Percentiles rank a stretch among this genome's conserved stretches.
Conservation (phyloP, 116 monocot genomes). For the Dioscorea cayenensis region DNA sequence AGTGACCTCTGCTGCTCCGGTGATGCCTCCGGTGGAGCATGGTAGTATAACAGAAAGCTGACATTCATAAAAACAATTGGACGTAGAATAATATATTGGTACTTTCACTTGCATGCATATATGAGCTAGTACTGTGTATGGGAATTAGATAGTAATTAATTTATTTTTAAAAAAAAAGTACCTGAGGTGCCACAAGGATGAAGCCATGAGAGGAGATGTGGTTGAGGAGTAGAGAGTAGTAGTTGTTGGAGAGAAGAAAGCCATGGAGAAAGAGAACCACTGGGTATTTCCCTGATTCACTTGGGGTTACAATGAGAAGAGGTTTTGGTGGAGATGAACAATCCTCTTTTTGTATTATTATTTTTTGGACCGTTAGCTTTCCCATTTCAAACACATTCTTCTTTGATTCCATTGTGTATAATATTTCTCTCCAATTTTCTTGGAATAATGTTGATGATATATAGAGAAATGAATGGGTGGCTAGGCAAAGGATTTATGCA, state of each 20-base stretch:
- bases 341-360: no score
- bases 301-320: not conserved
- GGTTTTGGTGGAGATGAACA: not conserved
- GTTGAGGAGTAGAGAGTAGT: not conserved
- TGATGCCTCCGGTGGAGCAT: slow-evolving; percentile 1
- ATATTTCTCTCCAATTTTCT: no score
- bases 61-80: not conserved
- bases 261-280: slow-evolving; percentile 4
- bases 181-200: slow-evolving; percentile 1
- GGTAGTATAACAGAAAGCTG: not conserved
- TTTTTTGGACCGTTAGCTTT: no score
- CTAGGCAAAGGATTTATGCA: no score
- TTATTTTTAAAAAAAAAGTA: not conserved
- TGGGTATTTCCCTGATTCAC: not conserved
- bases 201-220: slow-evolving; percentile 1
- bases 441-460: no score
- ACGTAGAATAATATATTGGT: no score
- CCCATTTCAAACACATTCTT: no score
- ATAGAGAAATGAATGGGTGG: no score
- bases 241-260: not conserved
- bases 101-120: not conserved
- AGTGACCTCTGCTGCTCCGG: not conserved
- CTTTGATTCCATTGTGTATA: no score
- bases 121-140: not conserved
- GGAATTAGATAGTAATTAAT: no score